Conservation (phyloP, 352 stramenopile genomes). For the Phytopythium oedochilum region DNA sequence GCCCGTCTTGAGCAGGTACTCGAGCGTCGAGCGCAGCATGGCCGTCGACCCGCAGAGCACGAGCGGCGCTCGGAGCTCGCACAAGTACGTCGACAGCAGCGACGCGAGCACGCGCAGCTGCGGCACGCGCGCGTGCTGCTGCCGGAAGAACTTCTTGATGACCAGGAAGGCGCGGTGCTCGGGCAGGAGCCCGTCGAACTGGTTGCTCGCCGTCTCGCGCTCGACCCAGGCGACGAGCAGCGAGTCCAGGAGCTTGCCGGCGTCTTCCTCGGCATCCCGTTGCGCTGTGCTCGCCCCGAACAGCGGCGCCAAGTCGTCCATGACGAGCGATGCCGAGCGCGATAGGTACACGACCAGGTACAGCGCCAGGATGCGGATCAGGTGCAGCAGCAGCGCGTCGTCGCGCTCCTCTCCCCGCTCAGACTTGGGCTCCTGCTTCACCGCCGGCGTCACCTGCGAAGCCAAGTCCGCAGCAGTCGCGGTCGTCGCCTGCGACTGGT, state of each 20-base stretch:
- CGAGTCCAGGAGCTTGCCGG: slow-evolving; percentile 21
- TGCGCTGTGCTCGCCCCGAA: slow-evolving; percentile 13
- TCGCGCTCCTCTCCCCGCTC: not conserved
- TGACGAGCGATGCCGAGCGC: slow-evolving; percentile 20
- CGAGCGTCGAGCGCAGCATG: slow-evolving; percentile 57
- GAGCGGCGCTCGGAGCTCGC: slow-evolving; percentile 34
- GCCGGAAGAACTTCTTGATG: slow-evolving; percentile 50
- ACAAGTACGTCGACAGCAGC: slow-evolving; percentile 43
- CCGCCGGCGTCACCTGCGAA: not conserved
- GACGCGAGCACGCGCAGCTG: slow-evolving; percentile 36
- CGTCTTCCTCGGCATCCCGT: slow-evolving; percentile 8
- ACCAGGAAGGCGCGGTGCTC: slow-evolving; percentile 45
- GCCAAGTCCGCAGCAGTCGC: too few species aligned
- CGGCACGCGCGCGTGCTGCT: slow-evolving; percentile 28
- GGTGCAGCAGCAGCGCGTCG: slow-evolving; percentile 45
- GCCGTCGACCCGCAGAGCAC: slow-evolving; percentile 41
- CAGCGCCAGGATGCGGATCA: slow-evolving; percentile 56
- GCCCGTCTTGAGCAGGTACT: slow-evolving; percentile 43
- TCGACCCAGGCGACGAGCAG: slow-evolving; percentile 36
- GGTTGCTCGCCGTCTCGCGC: slow-evolving; percentile 46
- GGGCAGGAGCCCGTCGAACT: slow-evolving; percentile 55
- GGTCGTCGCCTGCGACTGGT: not conserved
- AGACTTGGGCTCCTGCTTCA: not conserved
- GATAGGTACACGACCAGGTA: slow-evolving; percentile 58
- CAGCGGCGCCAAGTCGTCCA: slow-evolving; percentile 30